phyloP scores from a whole-genome alignment of 495 filamentous ascomycete genomes.

The Neurospora sublineolata region DNA sequence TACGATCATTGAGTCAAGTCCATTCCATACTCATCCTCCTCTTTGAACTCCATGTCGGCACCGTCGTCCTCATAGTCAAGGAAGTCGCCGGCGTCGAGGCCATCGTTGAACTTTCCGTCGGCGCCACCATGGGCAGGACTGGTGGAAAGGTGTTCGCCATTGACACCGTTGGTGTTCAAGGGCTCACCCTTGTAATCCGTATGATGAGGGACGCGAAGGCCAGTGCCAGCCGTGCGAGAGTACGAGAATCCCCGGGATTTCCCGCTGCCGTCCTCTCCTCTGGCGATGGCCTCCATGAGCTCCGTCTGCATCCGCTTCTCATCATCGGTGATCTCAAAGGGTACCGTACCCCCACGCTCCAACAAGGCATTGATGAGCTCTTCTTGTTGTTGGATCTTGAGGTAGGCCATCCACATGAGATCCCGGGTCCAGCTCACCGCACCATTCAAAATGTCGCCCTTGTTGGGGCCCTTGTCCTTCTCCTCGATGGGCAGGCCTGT shows the following conservation, averaged over 20 bases:
- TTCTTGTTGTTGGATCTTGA: slow-evolving; percentile 78
- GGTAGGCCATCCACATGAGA: slow-evolving; percentile 88
- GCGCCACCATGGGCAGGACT: slow-evolving; percentile 60
- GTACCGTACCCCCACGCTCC: slow-evolving; percentile 59
- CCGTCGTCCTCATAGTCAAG: slow-evolving; percentile 60
- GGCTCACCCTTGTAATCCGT: slow-evolving; percentile 83
- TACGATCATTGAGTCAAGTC: slow-evolving; percentile 37
- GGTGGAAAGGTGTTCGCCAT: slow-evolving; percentile 32
- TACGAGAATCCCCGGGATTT: slow-evolving; percentile 50
- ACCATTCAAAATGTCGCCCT: slow-evolving; percentile 95
- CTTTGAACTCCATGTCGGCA: slow-evolving; percentile 62
- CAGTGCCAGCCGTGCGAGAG: slow-evolving; percentile 69
- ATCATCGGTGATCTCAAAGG: slow-evolving; percentile 79
- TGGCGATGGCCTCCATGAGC: slow-evolving; percentile 70
- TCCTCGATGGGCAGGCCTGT: slow-evolving; percentile 86
- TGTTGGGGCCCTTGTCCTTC: slow-evolving; percentile 97
- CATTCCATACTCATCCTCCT: slow-evolving; percentile 85
- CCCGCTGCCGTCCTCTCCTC: slow-evolving; percentile 49
- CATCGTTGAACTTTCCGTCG: slow-evolving; percentile 44
- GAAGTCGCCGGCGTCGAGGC: slow-evolving; percentile 47
- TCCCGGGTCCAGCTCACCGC: slow-evolving; percentile 95
- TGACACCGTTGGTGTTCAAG: slow-evolving; percentile 35
- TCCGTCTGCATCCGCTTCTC: slow-evolving; percentile 92
- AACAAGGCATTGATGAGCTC: slow-evolving; percentile 64
- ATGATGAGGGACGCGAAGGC: slow-evolving; percentile 81